phyloP scores from a whole-genome alignment of 345 rosid species.

The Gossypium mustelinum region DNA sequence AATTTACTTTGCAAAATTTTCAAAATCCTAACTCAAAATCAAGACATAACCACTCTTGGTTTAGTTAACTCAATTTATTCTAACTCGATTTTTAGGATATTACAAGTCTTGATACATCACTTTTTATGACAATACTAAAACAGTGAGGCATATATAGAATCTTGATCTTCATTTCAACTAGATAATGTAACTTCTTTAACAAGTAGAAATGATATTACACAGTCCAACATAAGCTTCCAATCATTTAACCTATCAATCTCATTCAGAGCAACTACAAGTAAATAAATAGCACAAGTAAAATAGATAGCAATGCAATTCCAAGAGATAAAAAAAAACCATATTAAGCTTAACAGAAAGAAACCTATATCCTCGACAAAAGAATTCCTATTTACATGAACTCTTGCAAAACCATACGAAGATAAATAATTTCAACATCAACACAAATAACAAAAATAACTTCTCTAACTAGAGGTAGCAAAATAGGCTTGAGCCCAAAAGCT shows the following conservation, averaged over 20 bases:
- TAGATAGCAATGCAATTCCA: conserved; percentile 37
- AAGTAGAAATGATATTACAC: conserved; percentile 37
- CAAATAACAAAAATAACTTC: conserved; percentile 56
- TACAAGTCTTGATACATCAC: conserved; percentile 24
- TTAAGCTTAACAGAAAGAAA: conserved; percentile 45
- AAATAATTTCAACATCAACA: conserved; percentile 49
- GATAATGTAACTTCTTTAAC: conserved; percentile 28
- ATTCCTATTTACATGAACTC: conserved; percentile 47
- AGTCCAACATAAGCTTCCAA: conserved; percentile 32
- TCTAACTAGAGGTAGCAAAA: background rate
- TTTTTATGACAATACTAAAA: conserved; percentile 30
- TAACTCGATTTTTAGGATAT: too few species aligned
- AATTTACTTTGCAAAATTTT: too few species aligned
- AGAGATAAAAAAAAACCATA: conserved; percentile 40
- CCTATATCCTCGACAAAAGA: conserved; percentile 50
- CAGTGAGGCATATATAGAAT: conserved; percentile 25
- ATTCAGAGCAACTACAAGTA: conserved; percentile 42
- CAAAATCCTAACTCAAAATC: too few species aligned
- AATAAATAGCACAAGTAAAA: conserved; percentile 44
- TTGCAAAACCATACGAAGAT: conserved; percentile 36
- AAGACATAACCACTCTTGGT: too few species aligned
- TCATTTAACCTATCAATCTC: conserved; percentile 42
- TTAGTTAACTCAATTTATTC: too few species aligned
- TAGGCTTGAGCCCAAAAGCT: too few species aligned
- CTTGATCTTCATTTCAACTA: conserved; percentile 33